Percentiles rank a stretch among this genome's conserved stretches.
phyloP scores from a whole-genome alignment of 768 basidiomycete species.

The Mycena amicta region DNA sequence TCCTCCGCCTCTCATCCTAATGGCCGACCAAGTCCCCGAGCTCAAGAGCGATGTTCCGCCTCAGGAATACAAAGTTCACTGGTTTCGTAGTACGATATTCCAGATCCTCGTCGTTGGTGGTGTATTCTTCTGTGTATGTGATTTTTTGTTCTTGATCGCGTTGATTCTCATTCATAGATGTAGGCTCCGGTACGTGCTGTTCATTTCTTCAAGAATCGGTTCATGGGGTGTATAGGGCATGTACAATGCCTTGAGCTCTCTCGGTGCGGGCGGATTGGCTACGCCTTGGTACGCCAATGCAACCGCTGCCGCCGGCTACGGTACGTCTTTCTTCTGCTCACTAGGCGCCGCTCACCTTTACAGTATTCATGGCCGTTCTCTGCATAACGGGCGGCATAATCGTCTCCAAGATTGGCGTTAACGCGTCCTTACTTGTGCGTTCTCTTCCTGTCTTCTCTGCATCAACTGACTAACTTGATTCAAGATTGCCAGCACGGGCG shows the following conservation, averaged over 20 bases:
- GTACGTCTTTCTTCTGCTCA: conserved; percentile 4
- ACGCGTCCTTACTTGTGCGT: conserved; percentile 27
- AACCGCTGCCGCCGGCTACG: conserved; percentile 34
- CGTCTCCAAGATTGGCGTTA: conserved; percentile 36
- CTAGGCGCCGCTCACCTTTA: neutral
- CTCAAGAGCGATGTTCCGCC: neutral
- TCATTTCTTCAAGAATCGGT: neutral
- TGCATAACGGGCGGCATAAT: conserved; percentile 35
- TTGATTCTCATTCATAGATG: neutral
- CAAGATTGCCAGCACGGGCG: conserved; percentile 34
- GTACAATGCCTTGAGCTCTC: conserved; percentile 35
- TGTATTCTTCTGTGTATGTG: conserved; percentile 32
- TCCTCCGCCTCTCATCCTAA: neutral
- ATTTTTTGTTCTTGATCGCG: neutral
- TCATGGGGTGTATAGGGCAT: conserved; percentile 24
- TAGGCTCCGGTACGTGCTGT: conserved; percentile 29
- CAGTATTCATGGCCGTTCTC: conserved; percentile 35
- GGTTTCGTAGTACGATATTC: conserved; percentile 34
- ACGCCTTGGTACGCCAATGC: conserved; percentile 37
- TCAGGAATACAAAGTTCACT: conserved; percentile 27
- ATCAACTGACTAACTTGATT: neutral
- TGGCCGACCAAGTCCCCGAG: conserved; percentile 1
- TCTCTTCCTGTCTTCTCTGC: neutral
- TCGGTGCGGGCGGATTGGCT: conserved; percentile 36
- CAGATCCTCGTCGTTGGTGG: conserved; percentile 36